Evolutionary conservation across 805 yeast genomes (phyloP), one percentile per base, ranked within the genome.

Genomic region (Candida ponderosae): DNA sequence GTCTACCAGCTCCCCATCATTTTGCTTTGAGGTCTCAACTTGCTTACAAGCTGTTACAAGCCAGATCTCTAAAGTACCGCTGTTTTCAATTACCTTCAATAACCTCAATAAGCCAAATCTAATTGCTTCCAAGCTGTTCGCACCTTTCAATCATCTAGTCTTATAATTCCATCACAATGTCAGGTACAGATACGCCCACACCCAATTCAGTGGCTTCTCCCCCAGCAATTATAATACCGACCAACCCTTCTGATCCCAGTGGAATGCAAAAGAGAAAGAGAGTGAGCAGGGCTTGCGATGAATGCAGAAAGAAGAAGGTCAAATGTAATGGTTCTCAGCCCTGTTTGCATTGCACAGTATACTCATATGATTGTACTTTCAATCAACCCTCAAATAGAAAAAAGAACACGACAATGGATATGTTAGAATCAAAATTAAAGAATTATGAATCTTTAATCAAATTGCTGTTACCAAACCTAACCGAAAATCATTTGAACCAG

Each of bases 261-360:
- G 38, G 47, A 18, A 38, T 34, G 29, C 67, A 61, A 37, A 79
- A 79, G 50, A 63, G 85, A 24, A 65, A 76, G 46, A 60, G 89
- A 39, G 89, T 81, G 29, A 74, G 83, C 2, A 61, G 85, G 38
- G 93, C 93, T 3, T 83, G 93, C 51, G 83, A 78, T 47, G 77
- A 73, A 44, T 82, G 93, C 55, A 68, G 90, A 17, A 73, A 71
- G 57, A 81, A 80, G 59, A 83, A 83, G 53, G 85, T 81, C 44
- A 79, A 80, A 53, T 83, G 94, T 58, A 88, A 81, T 54, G 93
- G 90, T 5, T 71, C 72, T 47, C 80, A 73, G 47, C 93, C 90
- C 1, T 83, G 94, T 56, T 72, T 75, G 24, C 86, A 79, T 56
- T 87, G 95, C 51, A 78, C 89, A 1, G 93, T 82, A 1, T 83